phyloP scores from a whole-genome alignment of 768 basidiomycete species.

The Mycena sanguinolenta region DNA sequence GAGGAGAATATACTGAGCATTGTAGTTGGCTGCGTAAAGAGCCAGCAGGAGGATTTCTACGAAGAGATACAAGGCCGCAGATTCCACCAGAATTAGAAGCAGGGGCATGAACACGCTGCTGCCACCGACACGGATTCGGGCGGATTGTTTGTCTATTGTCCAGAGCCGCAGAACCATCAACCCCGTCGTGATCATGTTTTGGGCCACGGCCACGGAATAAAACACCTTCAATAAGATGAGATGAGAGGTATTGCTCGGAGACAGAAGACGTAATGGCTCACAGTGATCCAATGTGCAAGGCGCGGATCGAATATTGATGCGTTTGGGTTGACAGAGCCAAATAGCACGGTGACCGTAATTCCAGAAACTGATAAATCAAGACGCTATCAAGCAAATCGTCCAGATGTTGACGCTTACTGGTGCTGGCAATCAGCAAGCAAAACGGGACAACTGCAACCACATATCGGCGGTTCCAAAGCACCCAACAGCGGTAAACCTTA shows the following conservation, averaged over 20 bases:
- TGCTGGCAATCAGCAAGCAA: slow-evolving; percentile 32
- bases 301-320: slow-evolving; percentile 34
- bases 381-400: background rate
- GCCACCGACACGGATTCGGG: slow-evolving; percentile 21
- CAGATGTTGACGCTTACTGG: slow-evolving; percentile 15
- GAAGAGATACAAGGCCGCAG: slow-evolving; percentile 38
- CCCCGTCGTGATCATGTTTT: slow-evolving; percentile 40
- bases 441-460: slow-evolving; percentile 31
- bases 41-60: slow-evolving; percentile 37
- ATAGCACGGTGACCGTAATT: slow-evolving; percentile 34
- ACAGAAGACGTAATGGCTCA: background rate
- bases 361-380: slow-evolving; percentile 29
- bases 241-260: background rate
- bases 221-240: slow-evolving; percentile 10
- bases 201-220: slow-evolving; percentile 36
- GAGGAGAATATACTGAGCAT: slow-evolving; percentile 38
- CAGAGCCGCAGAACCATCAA: slow-evolving; percentile 41
- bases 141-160: slow-evolving; percentile 25
- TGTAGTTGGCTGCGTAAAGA: slow-evolving; percentile 33
- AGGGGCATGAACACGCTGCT: slow-evolving; percentile 30
- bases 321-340: slow-evolving; percentile 19
- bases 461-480: slow-evolving; percentile 36
- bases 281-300: slow-evolving; percentile 36
- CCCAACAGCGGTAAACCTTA: slow-evolving; percentile 43
- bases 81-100: slow-evolving; percentile 37